These are phyloP conservation scores for Arabidopsis arenosa DNA, from an alignment of 345 rosid genomes.

Conservation along the genomic window DNA sequence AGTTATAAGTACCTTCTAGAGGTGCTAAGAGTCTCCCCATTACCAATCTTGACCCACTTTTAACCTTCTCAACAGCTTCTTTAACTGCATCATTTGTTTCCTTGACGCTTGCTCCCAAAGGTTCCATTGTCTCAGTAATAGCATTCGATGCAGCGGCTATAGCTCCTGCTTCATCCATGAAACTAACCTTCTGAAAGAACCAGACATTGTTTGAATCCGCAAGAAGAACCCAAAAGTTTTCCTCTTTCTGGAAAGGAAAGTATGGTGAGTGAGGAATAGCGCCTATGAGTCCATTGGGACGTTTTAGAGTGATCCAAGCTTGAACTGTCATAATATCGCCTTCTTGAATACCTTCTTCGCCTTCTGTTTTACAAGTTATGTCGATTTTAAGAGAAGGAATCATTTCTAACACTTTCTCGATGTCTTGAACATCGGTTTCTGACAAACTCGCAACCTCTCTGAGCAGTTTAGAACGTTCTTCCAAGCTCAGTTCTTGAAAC, in stretches of 20 bases:
- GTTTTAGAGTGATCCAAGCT: constrained; percentile 84
- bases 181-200: constrained; percentile 90
- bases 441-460: constrained; percentile 73
- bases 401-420: constrained; percentile 83
- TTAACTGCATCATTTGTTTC: constrained; percentile 63
- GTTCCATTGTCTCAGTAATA: constrained; percentile 57
- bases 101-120: constrained; percentile 74
- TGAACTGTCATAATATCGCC: constrained; percentile 80
- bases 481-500: constrained; percentile 60
- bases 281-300: constrained; percentile 70
- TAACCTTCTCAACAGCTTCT: constrained; percentile 80
- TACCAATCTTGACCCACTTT: constrained; percentile 80
- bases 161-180: constrained; percentile 93
- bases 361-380: constrained; percentile 86
- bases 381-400: constrained; percentile 79
- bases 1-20: constrained; percentile 74
- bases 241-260: constrained; percentile 90
- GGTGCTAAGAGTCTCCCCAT: constrained; percentile 91
- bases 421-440: constrained; percentile 58
- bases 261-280: constrained; percentile 84
- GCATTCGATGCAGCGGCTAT: constrained; percentile 74
- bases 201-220: constrained; percentile 79
- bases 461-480: constrained; percentile 80
- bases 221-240: constrained; percentile 89
- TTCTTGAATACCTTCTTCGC: constrained; percentile 96